Evolutionary conservation across 2,329 filamentous ascomycete genomes (phyloP), one percentile per base, ranked within the genome.

Genomic region (Verticillium tricorpus): DNA sequence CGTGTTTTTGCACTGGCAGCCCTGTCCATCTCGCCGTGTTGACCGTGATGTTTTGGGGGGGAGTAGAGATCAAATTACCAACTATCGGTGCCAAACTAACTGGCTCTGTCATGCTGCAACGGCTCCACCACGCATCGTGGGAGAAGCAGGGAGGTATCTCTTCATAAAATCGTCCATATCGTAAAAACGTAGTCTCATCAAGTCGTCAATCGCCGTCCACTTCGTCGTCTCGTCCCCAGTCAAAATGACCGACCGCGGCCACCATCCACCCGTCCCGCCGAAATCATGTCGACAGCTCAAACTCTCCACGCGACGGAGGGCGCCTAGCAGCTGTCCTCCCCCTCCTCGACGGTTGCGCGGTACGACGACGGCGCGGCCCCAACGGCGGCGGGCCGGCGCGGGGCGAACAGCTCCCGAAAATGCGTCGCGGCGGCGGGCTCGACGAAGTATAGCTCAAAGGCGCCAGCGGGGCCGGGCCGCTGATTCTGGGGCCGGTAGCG

Each of bases 401-500:
- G 25, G 9, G 25, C 68, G 56, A 82, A 80, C 2, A 81, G 66
- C 34, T 79, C 76, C 50, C 70, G 74, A 69, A 83, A 83, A 17
- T 70, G 69, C 28, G 69, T 66, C 11, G 76, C 73, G 1, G 72
- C 80, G 68, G 78, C 72, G 50, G 78, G 77, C 37, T 70, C 76
- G 32, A 75, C 69, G 67, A 86, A 86, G 31, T 76, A 68, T 12
- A 86, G 77, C 69, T 85, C 80, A 62, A 85, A 85, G 1, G 78
- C 77, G 6, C 80, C 79, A 2, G 72, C 68, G 55, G 73, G 76
- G 56, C 79, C 81, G 58, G 78, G 78, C 5, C 84, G 80, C 72
- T 85, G 82, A 56, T 77, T 76, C 60, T 80, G 77, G 63, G 84
- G 79, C 8, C 78, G 77, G 66, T 88, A 88, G 1, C 77, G 72